Evolutionary conservation across 108 stramenopile genomes (phyloP), one percentile per base, ranked within the genome.

Genomic region (Conticribra guillardii): DNA sequence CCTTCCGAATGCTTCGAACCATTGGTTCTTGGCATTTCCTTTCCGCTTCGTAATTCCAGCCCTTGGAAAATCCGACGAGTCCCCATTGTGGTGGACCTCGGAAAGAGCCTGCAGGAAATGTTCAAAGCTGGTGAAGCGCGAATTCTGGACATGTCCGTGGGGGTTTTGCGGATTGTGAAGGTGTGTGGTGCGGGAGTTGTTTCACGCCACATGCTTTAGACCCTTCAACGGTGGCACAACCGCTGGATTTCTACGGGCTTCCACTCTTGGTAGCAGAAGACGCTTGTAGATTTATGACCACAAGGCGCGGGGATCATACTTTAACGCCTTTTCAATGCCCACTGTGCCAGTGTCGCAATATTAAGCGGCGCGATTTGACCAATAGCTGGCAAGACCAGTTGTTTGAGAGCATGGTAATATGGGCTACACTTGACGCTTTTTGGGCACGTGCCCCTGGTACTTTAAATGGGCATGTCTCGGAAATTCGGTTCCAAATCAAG

Each of bases 281-380:
- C 14, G 14, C 30, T 2, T 5, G 5, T 21, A 45, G 63, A 11
- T 64, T 64, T 51, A 47, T 30, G 31, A 45, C 48, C 48, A 47
- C 63, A 2, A 8, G 63, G 3, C 63, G 47, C n/a, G 63, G 63
- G 16, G 48, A 64, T 34, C 48, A 64, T 50, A 17, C 50, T 4
- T 53, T 27, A n/a, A 2, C 18, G 16, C 24, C 63, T 15, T 64
- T 64, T 21, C 63, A n/a, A n/a, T n/a, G n/a, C n/a, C n/a, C n/a
- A n/a, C n/a, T n/a, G n/a, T n/a, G n/a, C n/a, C n/a, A n/a, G 17
- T 31, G 51, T 18, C 63, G 50, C 16, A 64, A 64, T 49, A 64
- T 64, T 32, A 14, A 47, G 2, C 16, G 63, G 5, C 5, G 14
- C 3, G 30, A 51, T 19, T 19, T 64, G n/a, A n/a, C n/a, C n/a